Base-by-base conservation (phyloP, 139 green algal species). In the Tetratostichococcus sp. region DNA sequence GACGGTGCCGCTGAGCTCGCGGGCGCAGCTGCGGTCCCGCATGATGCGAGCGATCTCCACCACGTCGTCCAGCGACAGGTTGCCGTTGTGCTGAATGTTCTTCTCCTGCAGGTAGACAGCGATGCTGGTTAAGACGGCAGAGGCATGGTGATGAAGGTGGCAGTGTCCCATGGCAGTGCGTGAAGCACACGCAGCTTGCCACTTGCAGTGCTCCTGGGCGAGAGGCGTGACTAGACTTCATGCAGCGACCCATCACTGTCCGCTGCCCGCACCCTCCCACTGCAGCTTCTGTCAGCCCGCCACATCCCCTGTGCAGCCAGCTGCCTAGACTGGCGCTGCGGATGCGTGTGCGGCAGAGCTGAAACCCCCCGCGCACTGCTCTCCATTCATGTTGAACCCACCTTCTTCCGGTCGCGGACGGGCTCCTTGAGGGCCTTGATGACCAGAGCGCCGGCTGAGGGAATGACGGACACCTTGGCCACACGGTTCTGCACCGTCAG, bases 351-450 rank as follows among this genome's bases (percentile, higher is more conserved):
- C n/a, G n/a, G n/a, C n/a, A n/a, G n/a, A n/a, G n/a, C n/a, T n/a
- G n/a, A n/a, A 94, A 90, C 21, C 39, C 11, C 39, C 39, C 39
- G 39, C 39, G 39, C 39, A 21, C 39, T 11, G 39, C 39, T 21
- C 39, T 50, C 39, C 39, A 6, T 21, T 6, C 39, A 50, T 21
- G 39, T 50, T 50, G 39, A 4, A 43, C 75, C 26, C 67, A 94
- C 91, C 93, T 98, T 98, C 86, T 98, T 98, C 58, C 93, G 82
- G 83, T 98, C 95, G 30, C 94, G 82, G 2, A 80, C 34, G 1
- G 94, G 94, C 91, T 98, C 95, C 89, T 98, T 99, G 23, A 99
- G 87, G 0, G 95, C 96, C 89, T 97, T 98, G 88, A 99, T 98
- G 43, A 99, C 93, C 69, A 99, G 86, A 22, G 96, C 88, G 31